phyloP scores from a whole-genome alignment of 768 basidiomycete species.

The Artomyces pyxidatus region DNA sequence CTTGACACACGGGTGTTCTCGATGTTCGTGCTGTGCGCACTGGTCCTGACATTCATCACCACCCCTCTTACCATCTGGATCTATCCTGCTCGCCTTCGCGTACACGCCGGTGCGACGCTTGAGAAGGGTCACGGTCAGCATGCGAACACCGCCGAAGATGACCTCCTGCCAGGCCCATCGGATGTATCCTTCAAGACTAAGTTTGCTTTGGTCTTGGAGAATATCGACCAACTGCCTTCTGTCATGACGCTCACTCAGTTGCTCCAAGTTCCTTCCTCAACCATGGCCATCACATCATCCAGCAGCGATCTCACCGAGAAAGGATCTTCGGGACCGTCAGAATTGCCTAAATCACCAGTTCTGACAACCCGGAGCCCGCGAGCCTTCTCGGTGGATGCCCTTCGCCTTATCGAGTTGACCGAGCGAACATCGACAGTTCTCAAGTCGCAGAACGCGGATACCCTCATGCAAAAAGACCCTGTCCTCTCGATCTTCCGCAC shows the following conservation, averaged over 20 bases:
- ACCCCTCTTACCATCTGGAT: conserved; percentile 74
- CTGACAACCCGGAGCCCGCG: no score
- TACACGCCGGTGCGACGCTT: conserved; percentile 20
- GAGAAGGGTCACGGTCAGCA: conserved; percentile 10
- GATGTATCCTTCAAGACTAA: conserved; percentile 44
- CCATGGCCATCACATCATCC: background rate
- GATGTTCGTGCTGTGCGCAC: conserved; percentile 80
- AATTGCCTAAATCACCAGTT: background rate
- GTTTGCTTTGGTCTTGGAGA: conserved; percentile 73
- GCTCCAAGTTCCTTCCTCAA: conserved; percentile 34
- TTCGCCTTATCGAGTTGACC: conserved; percentile 86
- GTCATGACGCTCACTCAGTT: conserved; percentile 79
- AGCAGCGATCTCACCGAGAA: conserved; percentile 1
- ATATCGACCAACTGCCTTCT: conserved; percentile 71
- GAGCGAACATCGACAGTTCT: conserved; percentile 84
- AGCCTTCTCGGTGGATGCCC: conserved; percentile 51
- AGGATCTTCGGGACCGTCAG: no score
- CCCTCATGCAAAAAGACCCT: conserved; percentile 62
- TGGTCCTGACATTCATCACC: conserved; percentile 75
- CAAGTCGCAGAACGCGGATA: conserved; percentile 68
- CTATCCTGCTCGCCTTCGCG: conserved; percentile 62
- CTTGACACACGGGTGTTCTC: conserved; percentile 66
- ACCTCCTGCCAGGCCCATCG: no score
- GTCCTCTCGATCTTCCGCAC: conserved; percentile 68
- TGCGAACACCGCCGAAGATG: conserved; percentile 21